Conservation (phyloP, 108 stramenopile species). For the Conticribra guillardii region DNA sequence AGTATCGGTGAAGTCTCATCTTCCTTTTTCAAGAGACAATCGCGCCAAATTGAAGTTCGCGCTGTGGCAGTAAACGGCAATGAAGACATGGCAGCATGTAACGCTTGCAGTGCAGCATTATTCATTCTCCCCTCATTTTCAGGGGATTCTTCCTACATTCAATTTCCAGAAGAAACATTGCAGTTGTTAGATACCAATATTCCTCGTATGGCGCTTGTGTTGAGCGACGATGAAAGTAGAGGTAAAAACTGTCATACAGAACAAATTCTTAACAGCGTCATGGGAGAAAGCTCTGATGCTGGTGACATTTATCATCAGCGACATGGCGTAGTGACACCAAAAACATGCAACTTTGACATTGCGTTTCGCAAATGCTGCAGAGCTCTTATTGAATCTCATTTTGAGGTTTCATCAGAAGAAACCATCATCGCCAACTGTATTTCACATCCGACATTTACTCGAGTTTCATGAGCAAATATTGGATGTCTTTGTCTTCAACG, state of each 20-base stretch:
- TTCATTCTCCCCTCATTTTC: constrained; percentile 32
- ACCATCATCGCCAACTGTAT: background rate
- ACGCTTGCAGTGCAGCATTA: constrained; percentile 43
- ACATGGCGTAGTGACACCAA: constrained; percentile 22
- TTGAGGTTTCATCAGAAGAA: constrained; percentile 8
- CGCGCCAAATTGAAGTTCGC: constrained; percentile 20
- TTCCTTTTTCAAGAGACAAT: constrained; percentile 6
- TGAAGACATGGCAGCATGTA: constrained; percentile 24
- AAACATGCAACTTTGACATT: constrained; percentile 17
- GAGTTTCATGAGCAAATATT: constrained; percentile 33
- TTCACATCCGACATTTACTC: constrained; percentile 14
- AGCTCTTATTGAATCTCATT: constrained; percentile 17
- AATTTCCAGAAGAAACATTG: constrained; percentile 22
- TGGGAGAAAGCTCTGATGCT: constrained; percentile 13
- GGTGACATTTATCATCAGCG: background rate
- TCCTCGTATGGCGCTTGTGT: constrained; percentile 35
- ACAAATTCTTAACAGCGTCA: constrained; percentile 17
- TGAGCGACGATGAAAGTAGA: constrained; percentile 16
- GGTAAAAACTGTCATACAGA: constrained; percentile 14
- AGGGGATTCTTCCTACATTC: background rate
- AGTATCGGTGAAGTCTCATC: constrained; percentile 8
- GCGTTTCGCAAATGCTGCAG: constrained; percentile 43
- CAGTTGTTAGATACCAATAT: constrained; percentile 14
- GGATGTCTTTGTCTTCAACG: constrained; percentile 43
- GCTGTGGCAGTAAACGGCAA: constrained; percentile 46